A percentile compares a stretch with the other conserved stretches of the same genome.
Evolutionary conservation across 2,329 filamentous ascomycete species (phyloP).

Genomic region (Ceratocystis colombiana): DNA sequence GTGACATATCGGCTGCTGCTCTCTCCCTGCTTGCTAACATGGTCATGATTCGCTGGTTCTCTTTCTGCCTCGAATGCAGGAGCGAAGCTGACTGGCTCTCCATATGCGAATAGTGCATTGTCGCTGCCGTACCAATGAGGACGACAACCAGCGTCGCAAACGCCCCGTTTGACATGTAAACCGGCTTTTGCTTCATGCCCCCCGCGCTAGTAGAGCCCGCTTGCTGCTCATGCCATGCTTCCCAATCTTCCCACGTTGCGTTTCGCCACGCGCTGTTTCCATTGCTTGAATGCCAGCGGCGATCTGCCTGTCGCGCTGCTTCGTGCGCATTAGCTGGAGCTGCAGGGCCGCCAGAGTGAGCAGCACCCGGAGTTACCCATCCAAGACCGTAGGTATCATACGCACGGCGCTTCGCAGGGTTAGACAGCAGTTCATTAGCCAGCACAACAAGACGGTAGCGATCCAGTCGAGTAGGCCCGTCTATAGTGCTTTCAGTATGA

Average conservation of each 20-base stretch:
- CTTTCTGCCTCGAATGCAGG: slow-evolving; percentile 55
- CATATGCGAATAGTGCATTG: slow-evolving; percentile 62
- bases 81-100: slow-evolving; percentile 51
- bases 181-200: slow-evolving; percentile 39
- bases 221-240: slow-evolving; percentile 55
- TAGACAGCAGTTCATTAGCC: slow-evolving; percentile 78
- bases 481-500: slow-evolving; percentile 28
- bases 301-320: slow-evolving; percentile 36
- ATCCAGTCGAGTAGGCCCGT: slow-evolving; percentile 51
- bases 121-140: slow-evolving; percentile 53
- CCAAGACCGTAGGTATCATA: slow-evolving; percentile 78
- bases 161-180: slow-evolving; percentile 66
- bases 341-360: slow-evolving; percentile 40
- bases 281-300: slow-evolving; percentile 39
- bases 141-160: slow-evolving; percentile 66
- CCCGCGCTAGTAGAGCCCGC: slow-evolving; percentile 22
- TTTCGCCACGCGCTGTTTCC: slow-evolving; percentile 50
- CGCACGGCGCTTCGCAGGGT: slow-evolving; percentile 63
- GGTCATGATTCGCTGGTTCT: slow-evolving; percentile 51
- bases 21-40: slow-evolving; percentile 42
- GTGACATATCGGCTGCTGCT: slow-evolving; percentile 22
- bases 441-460: slow-evolving; percentile 82
- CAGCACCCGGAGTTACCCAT: slow-evolving; percentile 45
- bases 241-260: slow-evolving; percentile 98
- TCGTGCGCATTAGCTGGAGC: slow-evolving; percentile 40